Base-by-base conservation (phyloP, 2,329 filamentous ascomycete species). In the Talaromyces sp. region DNA sequence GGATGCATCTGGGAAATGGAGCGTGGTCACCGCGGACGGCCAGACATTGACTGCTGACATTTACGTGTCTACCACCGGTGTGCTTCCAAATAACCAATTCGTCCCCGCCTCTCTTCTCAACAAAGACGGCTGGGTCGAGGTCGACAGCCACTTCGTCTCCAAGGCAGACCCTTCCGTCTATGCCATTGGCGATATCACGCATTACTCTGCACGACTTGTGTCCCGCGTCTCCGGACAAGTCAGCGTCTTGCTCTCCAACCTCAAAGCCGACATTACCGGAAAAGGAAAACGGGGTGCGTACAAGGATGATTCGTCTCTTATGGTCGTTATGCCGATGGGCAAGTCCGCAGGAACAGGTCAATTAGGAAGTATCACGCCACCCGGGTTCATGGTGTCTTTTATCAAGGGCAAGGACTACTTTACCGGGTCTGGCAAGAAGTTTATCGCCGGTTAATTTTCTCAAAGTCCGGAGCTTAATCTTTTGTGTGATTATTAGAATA, bases 371-470 rank as follows among this genome's bases (percentile, higher is more conserved):
- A 67, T 63, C 22, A 61, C 62, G 37, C n/a, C 45, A 15, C 68
- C 65, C 35, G 65, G 68, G 39, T 67, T 63, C 31, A 43, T 68
- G 61, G 61, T 68, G n/a, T 35, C 39, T 13, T 22, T 69, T 11
- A n/a, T 66, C 33, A 69, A 69, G 66, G 67, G 68, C 9, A 68
- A 39, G 52, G 67, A 69, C 41, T 69, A 62, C 62, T 79, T 68
- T 27, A 66, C 64, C 6, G 59, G 60, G 1, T 50, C 39, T 4
- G 64, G 52, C 33, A 66, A 19, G 60, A 62, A 62, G 43, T 62
- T 66, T 17, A 41, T 62, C 17, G 27, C 59, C 60, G 63, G 63
- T 59, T 62, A 61, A 37, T 22, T 5, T 25, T 15, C 17, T 22
- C 35, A 33, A 17, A n/a, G 1, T 56, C 27, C 27, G 4, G 7